Evolutionary conservation across 352 stramenopile genomes (phyloP).

Genomic region (Pythium phragmiticola): DNA sequence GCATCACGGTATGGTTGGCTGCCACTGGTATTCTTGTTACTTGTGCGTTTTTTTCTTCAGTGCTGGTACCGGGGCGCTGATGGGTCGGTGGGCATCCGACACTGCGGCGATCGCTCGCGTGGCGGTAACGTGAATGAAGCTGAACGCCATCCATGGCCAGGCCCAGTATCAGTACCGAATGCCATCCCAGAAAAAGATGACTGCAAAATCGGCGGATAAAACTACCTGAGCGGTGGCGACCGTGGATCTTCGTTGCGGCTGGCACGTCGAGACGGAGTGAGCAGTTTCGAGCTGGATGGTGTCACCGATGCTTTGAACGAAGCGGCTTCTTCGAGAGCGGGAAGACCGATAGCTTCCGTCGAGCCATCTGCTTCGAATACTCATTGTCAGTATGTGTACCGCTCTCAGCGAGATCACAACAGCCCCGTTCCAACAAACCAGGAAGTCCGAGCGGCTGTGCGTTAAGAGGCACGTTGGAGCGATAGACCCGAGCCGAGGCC

Average conservation of each 20-base stretch:
- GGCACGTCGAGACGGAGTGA: slow-evolving; percentile 5
- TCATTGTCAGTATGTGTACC: not conserved
- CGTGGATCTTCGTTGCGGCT: slow-evolving; percentile 8
- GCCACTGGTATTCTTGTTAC: not conserved
- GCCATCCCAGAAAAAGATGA: not conserved
- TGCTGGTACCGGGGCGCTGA: slow-evolving; percentile 49
- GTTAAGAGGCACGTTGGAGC: slow-evolving; percentile 60
- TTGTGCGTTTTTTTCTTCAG: slow-evolving; percentile 45
- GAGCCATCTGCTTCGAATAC: not conserved
- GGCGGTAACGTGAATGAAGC: slow-evolving; percentile 44
- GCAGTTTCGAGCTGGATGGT: slow-evolving; percentile 5
- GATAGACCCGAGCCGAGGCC: slow-evolving; percentile 53
- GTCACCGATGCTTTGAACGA: not conserved
- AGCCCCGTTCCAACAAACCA: not conserved
- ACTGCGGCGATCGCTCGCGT: slow-evolving; percentile 23
- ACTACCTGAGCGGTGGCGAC: slow-evolving; percentile 24
- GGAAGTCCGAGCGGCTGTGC: slow-evolving; percentile 29
- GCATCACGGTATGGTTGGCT: not conserved
- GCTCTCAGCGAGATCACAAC: not conserved
- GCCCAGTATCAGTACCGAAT: not conserved
- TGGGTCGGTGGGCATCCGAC: slow-evolving; percentile 28
- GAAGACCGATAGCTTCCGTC: not conserved
- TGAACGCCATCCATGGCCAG: not conserved
- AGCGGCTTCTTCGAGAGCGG: not conserved
- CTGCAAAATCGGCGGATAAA: not conserved